A percentile compares a stretch with the other conserved stretches of the same genome.
These are phyloP conservation scores for Neurospora sp. DNA, from an alignment of 495 filamentous ascomycete genomes.

Conservation along the genomic window DNA sequence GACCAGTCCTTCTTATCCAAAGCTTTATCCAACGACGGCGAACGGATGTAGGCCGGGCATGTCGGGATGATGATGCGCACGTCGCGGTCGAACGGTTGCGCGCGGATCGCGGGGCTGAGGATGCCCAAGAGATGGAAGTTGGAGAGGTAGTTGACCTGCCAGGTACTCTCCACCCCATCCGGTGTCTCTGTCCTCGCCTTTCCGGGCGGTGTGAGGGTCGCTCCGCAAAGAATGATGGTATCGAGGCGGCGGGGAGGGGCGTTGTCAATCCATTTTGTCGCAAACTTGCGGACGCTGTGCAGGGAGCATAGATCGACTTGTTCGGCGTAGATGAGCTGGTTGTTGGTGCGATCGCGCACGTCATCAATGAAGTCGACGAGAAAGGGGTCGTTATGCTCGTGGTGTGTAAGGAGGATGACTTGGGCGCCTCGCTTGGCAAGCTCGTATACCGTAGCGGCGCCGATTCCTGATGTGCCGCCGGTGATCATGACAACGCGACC, in stretches of 20 bases:
- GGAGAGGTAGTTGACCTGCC: slow-evolving; percentile 90
- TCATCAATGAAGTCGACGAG: slow-evolving; percentile 88
- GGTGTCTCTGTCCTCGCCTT: slow-evolving; percentile 43
- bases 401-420: slow-evolving; percentile 78
- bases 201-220: slow-evolving; percentile 57
- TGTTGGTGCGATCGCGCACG: slow-evolving; percentile 66
- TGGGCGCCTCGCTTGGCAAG: slow-evolving; percentile 83
- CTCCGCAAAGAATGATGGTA: slow-evolving; percentile 81
- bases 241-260: slow-evolving; percentile 83
- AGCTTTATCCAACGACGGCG: slow-evolving; percentile 44
- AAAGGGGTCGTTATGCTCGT: slow-evolving; percentile 72
- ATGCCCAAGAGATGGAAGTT: slow-evolving; percentile 94
- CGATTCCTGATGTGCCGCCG: slow-evolving; percentile 90
- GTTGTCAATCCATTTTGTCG: slow-evolving; percentile 99
- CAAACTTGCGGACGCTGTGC: slow-evolving; percentile 82
- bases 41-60: slow-evolving; percentile 75
- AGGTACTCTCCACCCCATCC: slow-evolving; percentile 79
- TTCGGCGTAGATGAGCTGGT: slow-evolving; percentile 89
- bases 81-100: slow-evolving; percentile 87
- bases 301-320: slow-evolving; percentile 82
- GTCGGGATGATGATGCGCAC: slow-evolving; percentile 79
- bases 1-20: slow-evolving; percentile 40
- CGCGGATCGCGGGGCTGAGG: slow-evolving; percentile 74
- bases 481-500: slow-evolving; percentile 90
- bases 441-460: slow-evolving; percentile 58